Conservation (phyloP, 2,329 filamentous ascomycete species). For the Madurella mycetomatis region DNA sequence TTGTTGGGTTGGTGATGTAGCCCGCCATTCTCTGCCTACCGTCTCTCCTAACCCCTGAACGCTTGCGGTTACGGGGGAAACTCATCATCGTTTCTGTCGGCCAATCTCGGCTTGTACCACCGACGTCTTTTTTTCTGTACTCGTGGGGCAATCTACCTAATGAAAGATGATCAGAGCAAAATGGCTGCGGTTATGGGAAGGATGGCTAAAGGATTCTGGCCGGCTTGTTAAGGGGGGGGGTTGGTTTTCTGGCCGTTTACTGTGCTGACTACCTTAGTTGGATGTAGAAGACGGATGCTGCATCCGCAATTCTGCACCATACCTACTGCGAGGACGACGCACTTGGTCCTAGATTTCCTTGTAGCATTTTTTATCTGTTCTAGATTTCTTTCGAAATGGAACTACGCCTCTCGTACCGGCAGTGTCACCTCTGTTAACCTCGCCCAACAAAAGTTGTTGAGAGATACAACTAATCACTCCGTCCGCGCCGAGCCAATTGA, state of each 20-base stretch:
- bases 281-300: neutral
- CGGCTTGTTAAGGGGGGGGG: too few species aligned
- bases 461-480: too few species aligned
- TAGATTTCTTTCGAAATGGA: slow-evolving; percentile 3
- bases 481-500: too few species aligned
- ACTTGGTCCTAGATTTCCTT: slow-evolving; percentile 7
- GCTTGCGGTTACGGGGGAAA: neutral
- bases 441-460: too few species aligned
- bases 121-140: neutral
- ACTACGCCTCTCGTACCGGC: neutral
- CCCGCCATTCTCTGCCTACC: neutral
- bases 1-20: neutral
- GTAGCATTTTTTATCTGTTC: neutral
- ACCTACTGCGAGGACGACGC: neutral
- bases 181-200: neutral
- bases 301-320: neutral
- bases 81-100: neutral
- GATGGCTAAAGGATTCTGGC: too few species aligned
- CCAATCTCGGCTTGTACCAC: neutral
- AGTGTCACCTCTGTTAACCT: neutral
- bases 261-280: too few species aligned
- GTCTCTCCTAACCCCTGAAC: neutral
- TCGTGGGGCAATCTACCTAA: neutral
- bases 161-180: neutral
- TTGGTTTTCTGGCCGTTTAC: too few species aligned